phyloP scores from a whole-genome alignment of 257 asterid genomes.

The Lithospermum erythrorhizon region DNA sequence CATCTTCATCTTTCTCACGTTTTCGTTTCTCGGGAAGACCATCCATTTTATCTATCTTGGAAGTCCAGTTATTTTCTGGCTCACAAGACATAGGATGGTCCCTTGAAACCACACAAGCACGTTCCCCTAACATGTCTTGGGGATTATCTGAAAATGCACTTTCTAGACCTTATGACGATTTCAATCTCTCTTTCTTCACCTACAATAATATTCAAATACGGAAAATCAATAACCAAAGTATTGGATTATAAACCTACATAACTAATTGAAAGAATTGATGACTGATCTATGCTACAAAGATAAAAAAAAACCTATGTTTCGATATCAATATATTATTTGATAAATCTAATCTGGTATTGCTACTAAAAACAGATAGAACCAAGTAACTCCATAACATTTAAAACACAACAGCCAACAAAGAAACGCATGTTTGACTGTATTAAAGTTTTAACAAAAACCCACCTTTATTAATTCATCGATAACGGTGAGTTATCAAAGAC shows the following conservation, averaged over 20 bases:
- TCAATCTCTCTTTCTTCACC: slow-evolving; percentile 15
- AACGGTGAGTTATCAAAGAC: slow-evolving; percentile 23
- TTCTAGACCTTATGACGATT: slow-evolving; percentile 8
- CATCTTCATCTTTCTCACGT: slow-evolving; percentile 33
- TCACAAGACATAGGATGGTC: slow-evolving; percentile 42
- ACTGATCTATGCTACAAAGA: slow-evolving; percentile 1
- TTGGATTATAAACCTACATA: slow-evolving; percentile 7
- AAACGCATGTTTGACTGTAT: background rate
- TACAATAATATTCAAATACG: slow-evolving; percentile 17
- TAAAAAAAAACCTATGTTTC: background rate
- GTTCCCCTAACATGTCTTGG: slow-evolving; percentile 67
- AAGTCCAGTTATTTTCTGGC: slow-evolving; percentile 50
- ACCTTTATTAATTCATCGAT: slow-evolving; percentile 5
- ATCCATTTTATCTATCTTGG: slow-evolving; percentile 37
- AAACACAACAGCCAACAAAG: background rate
- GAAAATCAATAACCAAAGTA: slow-evolving; percentile 15
- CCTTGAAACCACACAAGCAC: slow-evolving; percentile 61
- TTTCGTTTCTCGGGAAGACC: slow-evolving; percentile 44
- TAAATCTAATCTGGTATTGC: background rate
- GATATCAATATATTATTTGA: background rate
- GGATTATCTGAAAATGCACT: slow-evolving; percentile 21
- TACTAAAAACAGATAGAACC: background rate
- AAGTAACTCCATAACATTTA: slow-evolving; percentile 7
- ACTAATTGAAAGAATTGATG: slow-evolving; percentile 2
- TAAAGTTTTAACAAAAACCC: background rate